Evolutionary conservation across 371 early-diverging fungal genomes (phyloP), one percentile per base, ranked within the genome.

Genomic region (Chytridium lagenaria): DNA sequence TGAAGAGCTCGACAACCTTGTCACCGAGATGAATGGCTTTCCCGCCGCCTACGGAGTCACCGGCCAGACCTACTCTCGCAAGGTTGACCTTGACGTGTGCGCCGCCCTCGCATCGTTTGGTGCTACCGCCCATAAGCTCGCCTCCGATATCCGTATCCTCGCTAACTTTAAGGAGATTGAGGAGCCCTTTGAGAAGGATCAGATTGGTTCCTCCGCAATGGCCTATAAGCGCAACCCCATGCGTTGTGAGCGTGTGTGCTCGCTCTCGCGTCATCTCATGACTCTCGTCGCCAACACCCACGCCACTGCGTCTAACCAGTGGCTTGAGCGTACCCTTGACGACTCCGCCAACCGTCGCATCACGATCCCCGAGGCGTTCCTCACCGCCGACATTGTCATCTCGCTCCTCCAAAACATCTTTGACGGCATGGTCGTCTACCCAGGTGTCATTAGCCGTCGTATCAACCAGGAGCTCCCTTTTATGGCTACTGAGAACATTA

Each of bases 221-320:
- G 98, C 99, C 68, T 98, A 98, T 87, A 98, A 98, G 92, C 93
- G 98, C 78, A 98, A 98, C 88, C 99, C 99, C 39, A 98, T 98
- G 98, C 92, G 97, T 59, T 93, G 92, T 77, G 99, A 98, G 79
- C 94, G 99, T 76, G 92, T 95, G 39, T 97, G 98, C 87, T 91
- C 95, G 38, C 89, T 98, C 67, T 83, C 96, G n/a, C 93, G 98
- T 68, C 98, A 98, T 80, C 86, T 98, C 74, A 94, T 96, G 92
- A 86, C 93, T n/a, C 88, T 98, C 12, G 88, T 90, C 67, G 90
- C 90, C 78, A 92, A 98, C 81, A 92, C 95, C 38, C 83, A 94
- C 51, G 90, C 93, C 71, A 98, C 98, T 30, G 90, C 94, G 68
- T 90, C 95, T 44, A 92, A 92, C 34, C 98, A 98, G 81, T 98